Conservation (phyloP, 139 green algal genomes). For the Pleodorina starrii region DNA sequence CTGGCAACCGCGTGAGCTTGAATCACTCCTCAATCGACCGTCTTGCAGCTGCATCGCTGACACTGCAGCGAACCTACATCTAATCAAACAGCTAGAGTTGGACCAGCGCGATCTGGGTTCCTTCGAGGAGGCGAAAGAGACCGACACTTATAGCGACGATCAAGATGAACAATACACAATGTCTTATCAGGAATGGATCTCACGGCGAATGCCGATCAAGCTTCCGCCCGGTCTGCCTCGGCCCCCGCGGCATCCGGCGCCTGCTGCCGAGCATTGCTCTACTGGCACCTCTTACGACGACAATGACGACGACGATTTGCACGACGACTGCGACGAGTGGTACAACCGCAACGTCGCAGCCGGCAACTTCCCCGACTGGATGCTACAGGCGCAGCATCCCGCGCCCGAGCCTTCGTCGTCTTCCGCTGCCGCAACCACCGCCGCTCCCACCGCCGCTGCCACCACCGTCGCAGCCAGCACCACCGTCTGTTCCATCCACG, state of each 20-base stretch:
- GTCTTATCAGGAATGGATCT: constrained; percentile 11
- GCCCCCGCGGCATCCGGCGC: background rate
- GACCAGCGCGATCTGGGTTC: background rate
- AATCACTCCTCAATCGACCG: background rate
- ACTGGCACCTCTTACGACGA: background rate
- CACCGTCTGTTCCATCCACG: background rate
- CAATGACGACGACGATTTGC: constrained; percentile 4
- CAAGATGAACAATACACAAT: background rate
- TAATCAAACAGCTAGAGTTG: background rate
- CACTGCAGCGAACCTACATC: background rate
- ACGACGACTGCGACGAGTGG: constrained; percentile 20
- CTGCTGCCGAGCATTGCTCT: background rate
- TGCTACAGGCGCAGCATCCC: background rate
- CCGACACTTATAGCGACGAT: background rate
- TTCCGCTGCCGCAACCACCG: background rate
- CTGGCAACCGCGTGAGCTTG: background rate
- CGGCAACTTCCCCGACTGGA: background rate
- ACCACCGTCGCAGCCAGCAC: background rate
- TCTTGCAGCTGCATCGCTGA: background rate
- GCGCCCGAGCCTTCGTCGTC: background rate
- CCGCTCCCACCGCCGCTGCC: background rate
- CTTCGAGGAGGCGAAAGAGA: background rate
- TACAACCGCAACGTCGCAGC: background rate
- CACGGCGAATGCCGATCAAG: background rate
- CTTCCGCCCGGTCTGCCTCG: constrained; percentile 7